Percentiles rank a stretch among this genome's conserved stretches.
phyloP scores from a whole-genome alignment of 2,329 filamentous ascomycete species.

The Pyricularia pennisetigena region DNA sequence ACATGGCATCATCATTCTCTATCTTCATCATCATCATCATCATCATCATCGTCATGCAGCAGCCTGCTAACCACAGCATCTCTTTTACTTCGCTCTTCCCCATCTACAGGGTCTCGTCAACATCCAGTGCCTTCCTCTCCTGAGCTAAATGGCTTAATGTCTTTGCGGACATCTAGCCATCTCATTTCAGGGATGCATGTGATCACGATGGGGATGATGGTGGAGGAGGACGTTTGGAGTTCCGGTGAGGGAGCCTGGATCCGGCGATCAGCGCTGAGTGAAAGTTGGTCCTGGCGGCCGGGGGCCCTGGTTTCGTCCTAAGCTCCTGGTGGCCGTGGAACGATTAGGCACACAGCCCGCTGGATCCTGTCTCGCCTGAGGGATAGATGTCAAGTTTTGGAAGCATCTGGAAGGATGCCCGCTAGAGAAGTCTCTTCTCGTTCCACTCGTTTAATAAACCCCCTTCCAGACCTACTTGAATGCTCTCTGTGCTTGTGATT shows the following conservation, averaged over 20 bases:
- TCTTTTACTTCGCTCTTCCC: too few relatives aligned
- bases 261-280: background rate
- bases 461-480: background rate
- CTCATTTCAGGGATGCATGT: background rate
- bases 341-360: background rate
- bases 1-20: too few relatives aligned
- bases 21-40: too few relatives aligned
- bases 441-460: background rate
- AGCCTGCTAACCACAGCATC: too few relatives aligned
- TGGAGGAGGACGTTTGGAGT: background rate
- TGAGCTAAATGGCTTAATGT: background rate
- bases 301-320: background rate
- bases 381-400: background rate
- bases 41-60: too few relatives aligned
- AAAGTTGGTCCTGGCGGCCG: background rate
- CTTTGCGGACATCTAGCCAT: background rate
- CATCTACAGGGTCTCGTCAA: too few relatives aligned
- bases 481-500: background rate
- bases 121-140: too few relatives aligned
- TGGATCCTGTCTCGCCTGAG: background rate
- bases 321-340: background rate
- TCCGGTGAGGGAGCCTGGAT: background rate
- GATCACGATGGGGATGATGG: background rate
- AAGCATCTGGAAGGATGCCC: background rate
- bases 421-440: constrained; percentile 1